Evolutionary conservation across 2,329 filamentous ascomycete species (phyloP).

Genomic region (Alternaria atra): DNA sequence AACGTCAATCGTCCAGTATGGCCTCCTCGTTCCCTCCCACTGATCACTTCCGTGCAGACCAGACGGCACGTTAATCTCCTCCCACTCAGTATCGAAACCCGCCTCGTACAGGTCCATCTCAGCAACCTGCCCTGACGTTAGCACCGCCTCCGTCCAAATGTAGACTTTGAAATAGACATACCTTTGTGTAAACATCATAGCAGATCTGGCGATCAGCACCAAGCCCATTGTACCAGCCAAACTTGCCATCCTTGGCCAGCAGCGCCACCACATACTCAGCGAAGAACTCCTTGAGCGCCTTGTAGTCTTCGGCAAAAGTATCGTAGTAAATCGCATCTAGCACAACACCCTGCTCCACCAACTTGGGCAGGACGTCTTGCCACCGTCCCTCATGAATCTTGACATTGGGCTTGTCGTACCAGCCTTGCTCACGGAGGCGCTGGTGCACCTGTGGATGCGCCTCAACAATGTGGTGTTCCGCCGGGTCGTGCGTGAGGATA

Average conservation of each 20-base stretch:
- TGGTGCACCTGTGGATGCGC: constrained; percentile 80
- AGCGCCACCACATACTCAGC: constrained; percentile 49
- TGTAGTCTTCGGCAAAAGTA: constrained; percentile 51
- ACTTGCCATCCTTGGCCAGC: constrained; percentile 44
- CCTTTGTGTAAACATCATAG: constrained; percentile 52
- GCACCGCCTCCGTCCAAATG: neutral
- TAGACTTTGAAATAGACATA: constrained; percentile 14
- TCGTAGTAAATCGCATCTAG: constrained; percentile 73
- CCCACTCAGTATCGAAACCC: constrained; percentile 49
- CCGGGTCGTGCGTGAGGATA: constrained; percentile 73
- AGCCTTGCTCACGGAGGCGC: constrained; percentile 72
- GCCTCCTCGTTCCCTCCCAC: constrained; percentile 47
- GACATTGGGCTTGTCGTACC: constrained; percentile 69
- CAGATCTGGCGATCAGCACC: constrained; percentile 52
- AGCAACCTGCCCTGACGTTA: constrained; percentile 36
- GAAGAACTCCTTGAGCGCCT: constrained; percentile 50
- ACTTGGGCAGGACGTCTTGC: constrained; percentile 78
- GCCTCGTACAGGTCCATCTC: constrained; percentile 50
- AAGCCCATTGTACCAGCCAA: constrained; percentile 52
- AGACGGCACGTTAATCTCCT: constrained; percentile 46
- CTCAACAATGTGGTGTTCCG: constrained; percentile 83
- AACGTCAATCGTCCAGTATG: constrained; percentile 51
- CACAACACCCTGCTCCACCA: constrained; percentile 72
- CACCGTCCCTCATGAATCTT: constrained; percentile 75
- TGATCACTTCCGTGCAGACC: constrained; percentile 47